These are phyloP conservation scores for Mortierella hygrophila DNA, from an alignment of 192 early-diverging fungal genomes.

Conservation along the genomic window DNA sequence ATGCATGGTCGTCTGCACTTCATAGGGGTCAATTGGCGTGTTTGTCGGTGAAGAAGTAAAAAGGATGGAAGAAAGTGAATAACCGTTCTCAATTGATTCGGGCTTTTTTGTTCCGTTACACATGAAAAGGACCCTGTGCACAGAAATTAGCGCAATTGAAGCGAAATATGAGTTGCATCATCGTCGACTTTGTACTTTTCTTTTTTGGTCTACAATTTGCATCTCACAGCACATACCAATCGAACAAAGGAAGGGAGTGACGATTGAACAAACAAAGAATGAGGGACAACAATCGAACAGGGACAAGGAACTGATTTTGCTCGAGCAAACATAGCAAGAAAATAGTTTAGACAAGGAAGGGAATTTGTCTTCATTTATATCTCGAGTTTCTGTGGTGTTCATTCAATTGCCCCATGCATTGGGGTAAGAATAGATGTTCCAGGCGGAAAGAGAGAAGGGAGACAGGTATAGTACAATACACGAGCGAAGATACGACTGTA, in stretches of 20 bases:
- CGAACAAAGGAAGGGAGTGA: too few relatives aligned
- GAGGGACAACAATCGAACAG: too few relatives aligned
- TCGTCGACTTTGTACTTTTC: too few relatives aligned
- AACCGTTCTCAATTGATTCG: neutral
- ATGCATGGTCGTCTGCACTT: neutral
- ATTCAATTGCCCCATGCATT: neutral
- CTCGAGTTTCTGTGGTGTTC: neutral
- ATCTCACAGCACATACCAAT: too few relatives aligned
- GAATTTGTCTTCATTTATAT: neutral
- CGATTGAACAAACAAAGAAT: neutral
- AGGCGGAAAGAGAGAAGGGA: neutral
- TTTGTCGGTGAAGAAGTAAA: neutral
- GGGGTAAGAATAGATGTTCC: slow-evolving; percentile 3
- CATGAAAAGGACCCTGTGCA: neutral
- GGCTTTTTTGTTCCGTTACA: neutral
- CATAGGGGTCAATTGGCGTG: neutral
- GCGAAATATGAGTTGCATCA: too few relatives aligned
- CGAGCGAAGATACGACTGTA: neutral
- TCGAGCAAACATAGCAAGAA: too few relatives aligned
- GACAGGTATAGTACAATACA: too few relatives aligned
- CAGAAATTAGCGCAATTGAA: neutral
- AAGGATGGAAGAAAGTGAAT: neutral
- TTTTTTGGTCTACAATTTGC: neutral
- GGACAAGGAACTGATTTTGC: too few relatives aligned
- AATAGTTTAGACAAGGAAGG: neutral